Evolutionary conservation across 2,329 filamentous ascomycete species (phyloP), one percentile per base, ranked within the genome.

Genomic region (Gaeumannomyces sp.): DNA sequence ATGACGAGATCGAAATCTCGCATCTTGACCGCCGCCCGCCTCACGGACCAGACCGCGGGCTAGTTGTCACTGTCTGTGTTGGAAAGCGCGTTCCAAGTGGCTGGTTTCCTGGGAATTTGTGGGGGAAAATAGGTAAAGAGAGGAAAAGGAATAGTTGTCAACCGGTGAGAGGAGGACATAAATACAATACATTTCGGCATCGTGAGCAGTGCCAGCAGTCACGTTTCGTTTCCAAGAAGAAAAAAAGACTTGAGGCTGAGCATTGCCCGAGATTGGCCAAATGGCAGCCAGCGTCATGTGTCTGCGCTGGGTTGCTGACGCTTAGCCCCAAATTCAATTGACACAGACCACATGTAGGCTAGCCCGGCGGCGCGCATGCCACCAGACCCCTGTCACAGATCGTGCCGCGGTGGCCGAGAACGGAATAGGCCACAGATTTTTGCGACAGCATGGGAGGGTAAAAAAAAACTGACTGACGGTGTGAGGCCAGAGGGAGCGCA

Each of bases 301-400:
- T 25, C 45, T 4, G 45, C 22, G 14, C 45, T n/a, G 45, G 19
- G 19, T n/a, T 53, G 45, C 45, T 53, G 45, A 53, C 45, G 10
- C 45, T n/a, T 53, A 53, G 45, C 45, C 45, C 45, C 22, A 25
- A 53, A 53, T 53, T 53, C 45, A 53, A 53, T 53, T 25, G 45
- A n/a, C 45, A n/a, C 22, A 19, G 45, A 19, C 22, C 45, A 4
- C 45, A n/a, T 50, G 45, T 53, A 22, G 45, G 22, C 45, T 22
- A 50, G 38, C 38, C 38, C 38, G 38, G 10, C 33, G 33, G 16
- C 38, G 38, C 38, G 38, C 38, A 22, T 53, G 45, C 45, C 45
- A 53, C 45, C 45, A 53, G 45, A 53, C 45, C 45, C 45, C 45
- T 53, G 45, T 53, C 45, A n/a, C 45, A 53, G 45, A 53, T 53